Evolutionary conservation across 306 rosid species (phyloP).

Genomic region (Malus sylvestris): DNA sequence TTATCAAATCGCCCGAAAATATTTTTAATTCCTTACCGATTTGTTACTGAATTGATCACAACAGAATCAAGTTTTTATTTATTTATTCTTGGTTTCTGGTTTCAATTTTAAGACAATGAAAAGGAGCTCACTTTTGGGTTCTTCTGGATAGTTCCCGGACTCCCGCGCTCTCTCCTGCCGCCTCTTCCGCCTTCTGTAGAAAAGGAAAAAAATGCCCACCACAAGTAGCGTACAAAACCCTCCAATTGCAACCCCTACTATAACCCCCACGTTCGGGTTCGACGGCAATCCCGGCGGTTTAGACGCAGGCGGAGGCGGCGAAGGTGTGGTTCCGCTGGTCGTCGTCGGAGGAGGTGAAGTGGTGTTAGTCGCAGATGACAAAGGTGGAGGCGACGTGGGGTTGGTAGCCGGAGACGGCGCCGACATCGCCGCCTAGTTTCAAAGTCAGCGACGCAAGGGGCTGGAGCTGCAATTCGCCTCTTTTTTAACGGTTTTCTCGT

Average conservation of each 20-base stretch:
- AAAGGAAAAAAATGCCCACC: slow-evolving; percentile 20
- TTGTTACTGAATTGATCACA: not conserved
- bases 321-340: not conserved
- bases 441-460: not conserved
- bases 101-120: not conserved
- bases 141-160: not conserved
- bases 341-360: not conserved
- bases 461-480: not conserved
- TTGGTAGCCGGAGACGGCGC: slow-evolving; percentile 28
- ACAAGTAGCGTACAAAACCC: slow-evolving; percentile 22
- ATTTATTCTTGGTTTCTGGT: not conserved
- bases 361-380: not conserved
- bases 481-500: not conserved
- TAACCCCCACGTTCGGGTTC: slow-evolving; percentile 1
- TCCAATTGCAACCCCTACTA: slow-evolving; percentile 30
- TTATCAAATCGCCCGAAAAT: too few relatives aligned
- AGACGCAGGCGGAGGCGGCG: slow-evolving; percentile 1
- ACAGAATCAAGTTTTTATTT: not conserved
- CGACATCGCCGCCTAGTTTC: slow-evolving; percentile 24
- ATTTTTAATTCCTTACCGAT: not conserved
- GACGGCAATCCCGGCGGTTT: not conserved
- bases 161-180: slow-evolving; percentile 6
- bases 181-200: slow-evolving; percentile 17
- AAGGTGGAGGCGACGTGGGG: not conserved
- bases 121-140: slow-evolving; percentile 17